Base-by-base conservation (phyloP, 495 filamentous ascomycete species). In the Podospora fimiseda region DNA sequence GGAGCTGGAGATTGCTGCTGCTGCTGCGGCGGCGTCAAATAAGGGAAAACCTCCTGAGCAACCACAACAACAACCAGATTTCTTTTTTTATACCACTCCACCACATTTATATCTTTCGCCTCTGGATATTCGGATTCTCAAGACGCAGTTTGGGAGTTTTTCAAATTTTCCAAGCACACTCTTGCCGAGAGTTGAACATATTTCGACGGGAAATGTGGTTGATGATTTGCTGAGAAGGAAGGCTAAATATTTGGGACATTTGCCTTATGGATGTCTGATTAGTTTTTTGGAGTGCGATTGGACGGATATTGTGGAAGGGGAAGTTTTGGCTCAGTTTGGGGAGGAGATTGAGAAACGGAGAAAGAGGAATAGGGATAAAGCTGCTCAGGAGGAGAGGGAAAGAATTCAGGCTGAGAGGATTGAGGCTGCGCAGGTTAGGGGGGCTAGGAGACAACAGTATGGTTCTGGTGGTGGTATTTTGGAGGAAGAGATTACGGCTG, bases 261-360 rank as follows among this genome's bases (percentile, higher is more conserved):
- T 98, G 13, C 93, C 93, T 0, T 81, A 90, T 49, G 93, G 93
- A 2, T 96, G 92, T 67, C 88, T 96, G 55, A 89, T 97, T 38
- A 88, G 79, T 57, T 97, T 97, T 60, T 72, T 98, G 0, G 93
- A 97, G 68, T 98, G 93, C 60, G 90, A 98, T 65, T 98, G 93
- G 93, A 89, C 89, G 1, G 93, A 95, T 57, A 81, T 90, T 14
- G 89, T 98, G 15, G 70, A 79, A 5, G 76, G 82, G 2, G 88
- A 91, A 43, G 75, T 92, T 9, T 72, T 98, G 14, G 80, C 80
- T 15, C 72, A 74, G 2, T 98, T 96, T 70, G 73, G 74, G 16
- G 63, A 73, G 1, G 90, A 96, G 59, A 88, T 90, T 38, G 87
- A 90, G 55, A 80, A 83, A 42, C 75, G 93, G 27, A 76, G 90